Evolutionary conservation across 2,329 filamentous ascomycete species (phyloP).

Genomic region (Colletotrichum incanum): DNA sequence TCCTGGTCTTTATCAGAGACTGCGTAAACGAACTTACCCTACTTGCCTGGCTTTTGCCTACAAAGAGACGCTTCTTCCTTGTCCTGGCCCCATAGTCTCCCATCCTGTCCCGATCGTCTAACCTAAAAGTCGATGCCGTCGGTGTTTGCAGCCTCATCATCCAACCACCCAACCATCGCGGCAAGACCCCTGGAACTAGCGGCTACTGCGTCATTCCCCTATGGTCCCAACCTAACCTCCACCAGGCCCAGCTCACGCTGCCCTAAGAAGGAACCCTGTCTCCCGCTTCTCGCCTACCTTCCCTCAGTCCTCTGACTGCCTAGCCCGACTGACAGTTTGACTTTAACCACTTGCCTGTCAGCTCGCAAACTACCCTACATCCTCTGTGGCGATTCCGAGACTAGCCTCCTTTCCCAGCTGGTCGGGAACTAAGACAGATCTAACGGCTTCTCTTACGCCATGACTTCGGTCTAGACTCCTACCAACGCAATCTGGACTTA

Average conservation of each 20-base stretch:
- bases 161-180: conserved; percentile 24
- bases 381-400: conserved; percentile 23
- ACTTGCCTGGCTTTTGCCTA: conserved; percentile 1
- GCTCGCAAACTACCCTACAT: not conserved
- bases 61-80: conserved; percentile 14
- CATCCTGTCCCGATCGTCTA: conserved; percentile 27
- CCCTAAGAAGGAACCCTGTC: conserved; percentile 16
- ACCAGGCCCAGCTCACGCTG: not conserved
- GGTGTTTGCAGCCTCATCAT: conserved; percentile 30
- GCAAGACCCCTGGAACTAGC: conserved; percentile 33
- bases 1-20: not conserved
- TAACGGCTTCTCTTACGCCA: conserved; percentile 43
- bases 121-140: conserved; percentile 37
- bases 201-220: conserved; percentile 32
- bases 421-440: conserved; percentile 31
- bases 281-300: conserved; percentile 8
- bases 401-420: conserved; percentile 27
- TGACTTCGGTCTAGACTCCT: conserved; percentile 34
- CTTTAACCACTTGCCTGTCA: no score
- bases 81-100: conserved; percentile 1
- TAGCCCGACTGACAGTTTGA: not conserved
- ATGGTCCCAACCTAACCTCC: conserved; percentile 24
- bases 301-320: not conserved
- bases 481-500: conserved; percentile 18
- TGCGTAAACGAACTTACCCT: conserved; percentile 13